Evolutionary conservation across 2,329 filamentous ascomycete genomes (phyloP), one percentile per base, ranked within the genome.

Genomic region (Botrytis medusae): DNA sequence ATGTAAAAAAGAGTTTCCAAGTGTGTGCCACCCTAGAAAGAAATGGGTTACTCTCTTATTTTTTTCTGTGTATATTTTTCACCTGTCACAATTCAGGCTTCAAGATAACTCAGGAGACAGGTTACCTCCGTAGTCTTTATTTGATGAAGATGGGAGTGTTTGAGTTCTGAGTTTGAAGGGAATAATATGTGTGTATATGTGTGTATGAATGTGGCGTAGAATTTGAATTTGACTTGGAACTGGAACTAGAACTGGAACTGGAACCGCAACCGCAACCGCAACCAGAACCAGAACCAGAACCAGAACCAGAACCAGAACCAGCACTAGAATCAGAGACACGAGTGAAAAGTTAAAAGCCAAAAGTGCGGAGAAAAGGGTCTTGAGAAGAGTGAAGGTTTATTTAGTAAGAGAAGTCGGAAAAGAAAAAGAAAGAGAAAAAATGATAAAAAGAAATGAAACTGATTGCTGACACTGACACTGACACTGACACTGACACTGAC

Each of bases 31-130:
- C 48, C 34, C 48, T 59, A 69, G 65, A 48, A 48, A 65, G 29
- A 63, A 42, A 63, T 71, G 44, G 69, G 69, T 54, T 62, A 63
- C 59, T 9, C 34, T 62, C 25, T 59, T 10, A 8, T 34, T 59
- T 34, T 48, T 29, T 54, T 54, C 51, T 0, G 5, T 51, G 10
- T 51, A 2, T 51, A 5, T n/a, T 40, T n/a, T 34, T 63, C 44
- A 71, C 69, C 59, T 54, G 44, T 71, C 44, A 71, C 59, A 51
- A 34, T 63, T 8, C 29, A 51, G 59, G 40, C 42, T 69, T 51
- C 34, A 57, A 9, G 0, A 32, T 32, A 14, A 51, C 12, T 25
- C 2, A 25, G 22, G 25, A 63, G 25, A 9, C 46, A 8, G 37
- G 20, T 8, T 3, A 18, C 22, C 46, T 25, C 25, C 14, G 16